Evolutionary conservation across 768 basidiomycete species (phyloP).

Genomic region (Collybia sp.): DNA sequence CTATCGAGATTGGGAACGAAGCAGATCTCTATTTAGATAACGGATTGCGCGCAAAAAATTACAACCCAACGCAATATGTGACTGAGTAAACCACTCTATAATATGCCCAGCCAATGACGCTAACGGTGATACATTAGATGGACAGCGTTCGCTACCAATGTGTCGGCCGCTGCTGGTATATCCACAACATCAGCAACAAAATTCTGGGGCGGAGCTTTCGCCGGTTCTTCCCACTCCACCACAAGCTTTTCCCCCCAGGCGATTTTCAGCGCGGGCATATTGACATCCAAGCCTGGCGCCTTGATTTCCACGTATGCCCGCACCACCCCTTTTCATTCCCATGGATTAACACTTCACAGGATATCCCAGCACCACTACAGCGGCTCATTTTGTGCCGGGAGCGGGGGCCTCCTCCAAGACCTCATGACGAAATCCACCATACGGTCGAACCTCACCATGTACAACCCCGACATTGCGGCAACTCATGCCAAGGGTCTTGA

Average conservation of each 20-base stretch:
- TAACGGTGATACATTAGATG: conserved; percentile 31
- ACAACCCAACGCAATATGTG: conserved; percentile 41
- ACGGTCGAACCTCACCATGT: conserved; percentile 51
- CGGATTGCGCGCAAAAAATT: conserved; percentile 34
- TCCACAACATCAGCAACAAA: conserved; percentile 31
- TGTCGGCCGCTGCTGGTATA: conserved; percentile 35
- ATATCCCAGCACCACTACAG: conserved; percentile 56
- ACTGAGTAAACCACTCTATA: conserved; percentile 34
- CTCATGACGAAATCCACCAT: conserved; percentile 60
- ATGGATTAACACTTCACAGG: conserved; percentile 20
- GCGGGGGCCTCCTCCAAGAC: conserved; percentile 48
- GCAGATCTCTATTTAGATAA: conserved; percentile 51
- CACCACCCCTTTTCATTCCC: conserved; percentile 13
- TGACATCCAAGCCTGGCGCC: conserved; percentile 39
- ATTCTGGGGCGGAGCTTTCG: conserved; percentile 47
- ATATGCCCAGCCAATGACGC: background rate
- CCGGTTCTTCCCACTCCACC: conserved; percentile 40
- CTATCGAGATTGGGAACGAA: conserved; percentile 61
- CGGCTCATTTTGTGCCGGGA: conserved; percentile 58
- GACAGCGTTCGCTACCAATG: conserved; percentile 45
- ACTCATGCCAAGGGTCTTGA: conserved; percentile 39
- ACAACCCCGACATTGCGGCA: conserved; percentile 48
- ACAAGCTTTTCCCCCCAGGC: conserved; percentile 58
- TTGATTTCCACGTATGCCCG: conserved; percentile 57
- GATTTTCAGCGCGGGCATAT: conserved; percentile 47